Evolutionary conservation across 1,139 yeast genomes (phyloP).

Genomic region (Candida sanyaensis): DNA sequence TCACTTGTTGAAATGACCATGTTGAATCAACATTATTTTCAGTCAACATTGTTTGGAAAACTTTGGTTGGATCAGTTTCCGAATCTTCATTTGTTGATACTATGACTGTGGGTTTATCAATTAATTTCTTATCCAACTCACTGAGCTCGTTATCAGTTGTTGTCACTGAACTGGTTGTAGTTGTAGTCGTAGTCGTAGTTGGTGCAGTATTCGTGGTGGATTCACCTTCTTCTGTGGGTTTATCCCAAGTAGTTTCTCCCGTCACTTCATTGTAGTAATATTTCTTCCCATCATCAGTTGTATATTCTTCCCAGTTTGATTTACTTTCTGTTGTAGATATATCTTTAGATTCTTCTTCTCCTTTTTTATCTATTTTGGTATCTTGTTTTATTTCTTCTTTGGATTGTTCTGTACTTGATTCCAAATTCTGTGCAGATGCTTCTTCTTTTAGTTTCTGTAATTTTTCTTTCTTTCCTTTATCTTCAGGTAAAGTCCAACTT

Average conservation of each 20-base stretch:
- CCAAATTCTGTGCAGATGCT: conserved; percentile 24
- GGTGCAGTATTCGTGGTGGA: not conserved
- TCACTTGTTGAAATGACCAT: conserved; percentile 74
- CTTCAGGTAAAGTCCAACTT: conserved; percentile 81
- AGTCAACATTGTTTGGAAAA: conserved; percentile 54
- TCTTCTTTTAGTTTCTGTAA: not conserved
- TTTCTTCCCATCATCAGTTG: conserved; percentile 67
- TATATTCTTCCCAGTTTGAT: conserved; percentile 59
- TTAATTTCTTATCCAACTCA: conserved; percentile 16
- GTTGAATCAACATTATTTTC: conserved; percentile 63
- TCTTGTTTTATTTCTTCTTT: not conserved
- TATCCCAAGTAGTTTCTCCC: conserved; percentile 78
- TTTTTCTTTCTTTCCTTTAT: conserved; percentile 15
- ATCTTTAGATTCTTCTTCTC: not conserved
- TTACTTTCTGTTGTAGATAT: not conserved
- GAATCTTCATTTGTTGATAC: conserved; percentile 7
- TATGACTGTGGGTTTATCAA: conserved; percentile 12
- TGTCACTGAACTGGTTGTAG: too few species aligned
- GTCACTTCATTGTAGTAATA: conserved; percentile 74
- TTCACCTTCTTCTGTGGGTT: conserved; percentile 50
- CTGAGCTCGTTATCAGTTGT: conserved; percentile 3
- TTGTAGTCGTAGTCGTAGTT: not conserved
- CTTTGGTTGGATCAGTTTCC: conserved; percentile 42
- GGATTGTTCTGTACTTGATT: not conserved
- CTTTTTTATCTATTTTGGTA: not conserved